phyloP scores from a whole-genome alignment of 2,329 filamentous ascomycete genomes.

The Claviceps maximensis region DNA sequence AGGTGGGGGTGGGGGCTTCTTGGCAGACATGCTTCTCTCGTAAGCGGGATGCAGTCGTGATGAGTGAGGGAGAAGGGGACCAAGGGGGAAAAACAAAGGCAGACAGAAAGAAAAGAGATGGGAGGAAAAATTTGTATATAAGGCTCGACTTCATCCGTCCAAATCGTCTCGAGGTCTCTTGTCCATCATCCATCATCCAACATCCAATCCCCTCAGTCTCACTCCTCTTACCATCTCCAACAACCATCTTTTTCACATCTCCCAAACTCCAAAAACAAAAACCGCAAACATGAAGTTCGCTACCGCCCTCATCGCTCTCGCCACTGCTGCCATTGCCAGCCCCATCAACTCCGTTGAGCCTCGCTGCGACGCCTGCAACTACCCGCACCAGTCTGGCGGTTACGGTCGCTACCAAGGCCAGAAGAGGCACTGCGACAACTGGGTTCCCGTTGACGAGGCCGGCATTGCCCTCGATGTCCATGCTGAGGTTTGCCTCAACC shows the following conservation, averaged over 20 bases:
- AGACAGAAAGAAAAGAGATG: not conserved
- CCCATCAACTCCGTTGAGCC: not conserved
- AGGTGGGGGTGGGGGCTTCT: no score
- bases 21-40: not conserved
- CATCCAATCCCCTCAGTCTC: not conserved
- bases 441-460: not conserved
- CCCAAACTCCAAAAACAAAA: not conserved
- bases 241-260: not conserved
- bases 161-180: not conserved
- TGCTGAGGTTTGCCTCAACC: not conserved
- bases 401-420: not conserved
- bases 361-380: not conserved
- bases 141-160: not conserved
- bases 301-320: not conserved
- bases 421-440: not conserved
- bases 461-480: not conserved
- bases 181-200: not conserved
- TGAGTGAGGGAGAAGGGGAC: not conserved
- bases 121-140: not conserved
- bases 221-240: not conserved
- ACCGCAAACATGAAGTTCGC: conserved; percentile 2
- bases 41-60: not conserved
- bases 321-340: conserved; percentile 2
- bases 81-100: not conserved
- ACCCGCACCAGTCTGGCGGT: not conserved